Conservation (phyloP, 129 eudicot species). For the Saposhnikovia divaricata region DNA sequence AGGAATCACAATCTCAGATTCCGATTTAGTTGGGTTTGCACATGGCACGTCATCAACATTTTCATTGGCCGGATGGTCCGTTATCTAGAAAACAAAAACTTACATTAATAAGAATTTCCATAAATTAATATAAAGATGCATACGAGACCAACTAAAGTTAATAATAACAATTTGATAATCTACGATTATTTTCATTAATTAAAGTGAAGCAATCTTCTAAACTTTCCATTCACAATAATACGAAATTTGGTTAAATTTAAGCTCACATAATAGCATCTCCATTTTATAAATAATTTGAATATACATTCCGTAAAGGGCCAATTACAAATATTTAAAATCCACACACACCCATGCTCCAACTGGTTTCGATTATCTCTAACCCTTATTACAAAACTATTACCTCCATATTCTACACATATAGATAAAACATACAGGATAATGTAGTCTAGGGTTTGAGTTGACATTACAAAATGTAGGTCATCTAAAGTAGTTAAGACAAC, state of each 20-base stretch:
- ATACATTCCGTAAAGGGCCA: no score
- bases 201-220: background rate
- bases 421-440: no score
- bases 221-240: background rate
- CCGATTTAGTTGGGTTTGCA: conserved; percentile 33
- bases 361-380: no score
- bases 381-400: no score
- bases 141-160: background rate
- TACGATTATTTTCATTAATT: background rate
- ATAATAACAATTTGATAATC: background rate
- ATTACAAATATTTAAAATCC: no score
- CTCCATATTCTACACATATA: no score
- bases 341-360: no score
- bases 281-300: no score
- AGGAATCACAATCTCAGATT: conserved; percentile 31
- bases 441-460: no score
- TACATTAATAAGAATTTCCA: background rate
- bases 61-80: conserved; percentile 33
- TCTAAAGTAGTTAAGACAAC: background rate
- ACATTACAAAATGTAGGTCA: background rate
- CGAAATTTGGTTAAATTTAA: no score
- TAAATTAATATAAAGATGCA: background rate
- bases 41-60: conserved; percentile 19
- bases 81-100: conserved; percentile 29
- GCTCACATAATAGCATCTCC: no score